These are phyloP conservation scores for Paramecium caudatum DNA, from an alignment of 73 alveolate genomes.

Conservation along the genomic window DNA sequence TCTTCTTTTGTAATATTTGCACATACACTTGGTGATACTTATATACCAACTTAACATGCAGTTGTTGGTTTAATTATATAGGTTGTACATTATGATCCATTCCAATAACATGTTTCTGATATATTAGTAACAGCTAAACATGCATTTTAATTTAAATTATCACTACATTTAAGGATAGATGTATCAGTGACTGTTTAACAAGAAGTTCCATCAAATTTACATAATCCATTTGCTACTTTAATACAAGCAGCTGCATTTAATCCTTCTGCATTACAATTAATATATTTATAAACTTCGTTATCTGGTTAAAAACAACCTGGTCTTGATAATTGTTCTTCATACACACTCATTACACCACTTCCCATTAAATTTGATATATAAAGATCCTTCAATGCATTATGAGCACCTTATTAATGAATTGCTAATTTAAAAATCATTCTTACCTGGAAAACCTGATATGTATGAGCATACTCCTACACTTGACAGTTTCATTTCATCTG, in stretches of 20 bases:
- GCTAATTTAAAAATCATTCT: neutral
- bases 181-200: neutral
- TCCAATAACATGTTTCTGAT: conserved; percentile 29
- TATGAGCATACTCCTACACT: neutral
- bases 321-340: neutral
- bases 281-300: neutral
- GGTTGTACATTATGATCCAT: neutral
- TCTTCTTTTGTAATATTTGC: neutral
- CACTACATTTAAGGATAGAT: neutral
- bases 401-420: conserved; percentile 12
- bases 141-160: conserved; percentile 25
- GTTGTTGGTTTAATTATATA: neutral
- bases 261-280: conserved; percentile 43
- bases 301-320: conserved; percentile 49
- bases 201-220: neutral
- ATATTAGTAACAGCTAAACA: conserved; percentile 31
- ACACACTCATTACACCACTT: neutral
- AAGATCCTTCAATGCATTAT: neutral
- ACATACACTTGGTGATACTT: conserved; percentile 52
- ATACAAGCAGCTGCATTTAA: conserved; percentile 5
- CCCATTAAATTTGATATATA: neutral
- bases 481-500: conserved; percentile 43
- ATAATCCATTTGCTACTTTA: neutral
- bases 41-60: neutral
- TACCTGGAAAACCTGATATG: conserved; percentile 1